A percentile compares a stretch with the other conserved stretches of the same genome.
Conservation (phyloP, 1,139 yeast species). For the Blastobotrys niveus region DNA sequence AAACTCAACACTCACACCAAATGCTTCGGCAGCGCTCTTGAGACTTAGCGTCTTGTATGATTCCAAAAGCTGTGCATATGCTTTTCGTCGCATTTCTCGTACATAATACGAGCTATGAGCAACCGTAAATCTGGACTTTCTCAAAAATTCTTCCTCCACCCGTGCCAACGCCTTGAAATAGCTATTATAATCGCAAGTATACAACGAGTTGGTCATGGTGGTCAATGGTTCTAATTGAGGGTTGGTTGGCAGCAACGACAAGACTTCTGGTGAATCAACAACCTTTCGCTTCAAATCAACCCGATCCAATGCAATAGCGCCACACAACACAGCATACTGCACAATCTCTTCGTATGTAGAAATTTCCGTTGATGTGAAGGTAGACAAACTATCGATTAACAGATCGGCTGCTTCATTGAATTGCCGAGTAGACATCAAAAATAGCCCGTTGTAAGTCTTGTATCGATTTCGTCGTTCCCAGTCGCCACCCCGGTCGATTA, state of each 20-base stretch:
- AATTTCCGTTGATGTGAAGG: constrained; percentile 93
- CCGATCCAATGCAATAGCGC: constrained; percentile 75
- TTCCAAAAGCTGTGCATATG: constrained; percentile 89
- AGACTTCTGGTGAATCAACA: constrained; percentile 90
- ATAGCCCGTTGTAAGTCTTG: constrained; percentile 86
- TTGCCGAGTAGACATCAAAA: constrained; percentile 76
- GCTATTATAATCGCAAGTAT: constrained; percentile 80
- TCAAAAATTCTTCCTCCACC: constrained; percentile 68
- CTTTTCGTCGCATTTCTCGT: constrained; percentile 92
- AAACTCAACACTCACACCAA: constrained; percentile 81
- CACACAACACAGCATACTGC: constrained; percentile 79
- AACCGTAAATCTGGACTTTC: constrained; percentile 68
- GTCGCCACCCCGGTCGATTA: constrained; percentile 96
- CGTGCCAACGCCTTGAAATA: constrained; percentile 75
- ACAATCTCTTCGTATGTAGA: constrained; percentile 88
- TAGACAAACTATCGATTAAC: constrained; percentile 85
- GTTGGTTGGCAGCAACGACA: constrained; percentile 70
- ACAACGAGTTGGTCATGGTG: constrained; percentile 76
- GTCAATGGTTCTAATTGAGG: constrained; percentile 74
- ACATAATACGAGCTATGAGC: constrained; percentile 79
- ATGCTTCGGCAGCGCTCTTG: constrained; percentile 89
- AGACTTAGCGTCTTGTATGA: constrained; percentile 86
- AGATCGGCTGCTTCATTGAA: constrained; percentile 78
- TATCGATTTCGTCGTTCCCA: constrained; percentile 97
- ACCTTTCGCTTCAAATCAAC: constrained; percentile 78